Conservation (phyloP, 768 basidiomycete species). For the Sporobolomyces pararoseus region DNA sequence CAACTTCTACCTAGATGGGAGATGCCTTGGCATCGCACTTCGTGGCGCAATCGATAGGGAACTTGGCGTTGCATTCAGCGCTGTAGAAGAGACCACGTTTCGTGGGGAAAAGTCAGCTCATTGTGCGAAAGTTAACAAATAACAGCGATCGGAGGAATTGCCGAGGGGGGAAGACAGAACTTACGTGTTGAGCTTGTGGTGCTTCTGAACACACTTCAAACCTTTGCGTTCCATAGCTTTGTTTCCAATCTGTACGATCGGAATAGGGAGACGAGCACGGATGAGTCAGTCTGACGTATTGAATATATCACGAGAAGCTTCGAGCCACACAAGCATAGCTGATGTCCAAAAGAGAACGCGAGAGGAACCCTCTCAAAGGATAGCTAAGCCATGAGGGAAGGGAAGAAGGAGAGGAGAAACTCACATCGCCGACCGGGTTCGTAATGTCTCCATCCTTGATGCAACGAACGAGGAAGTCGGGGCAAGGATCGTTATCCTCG, state of each 20-base stretch:
- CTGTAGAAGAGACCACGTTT: too few relatives aligned
- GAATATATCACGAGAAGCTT: too few relatives aligned
- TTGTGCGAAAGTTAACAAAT: too few relatives aligned
- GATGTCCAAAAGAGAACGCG: too few relatives aligned
- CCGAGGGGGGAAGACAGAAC: not conserved
- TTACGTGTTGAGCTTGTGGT: conserved; percentile 20
- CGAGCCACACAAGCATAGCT: too few relatives aligned
- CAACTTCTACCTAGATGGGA: conserved; percentile 13
- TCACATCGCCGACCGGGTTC: conserved; percentile 32
- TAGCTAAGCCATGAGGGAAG: too few relatives aligned
- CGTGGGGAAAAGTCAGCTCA: too few relatives aligned
- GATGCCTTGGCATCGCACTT: conserved; percentile 22
- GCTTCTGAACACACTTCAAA: conserved; percentile 22
- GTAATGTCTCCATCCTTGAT: conserved; percentile 26
- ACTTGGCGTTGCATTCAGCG: conserved; percentile 35
- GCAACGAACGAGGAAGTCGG: conserved; percentile 29
- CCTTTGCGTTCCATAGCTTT: conserved; percentile 22
- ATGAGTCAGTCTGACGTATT: too few relatives aligned
- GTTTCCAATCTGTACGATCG: conserved; percentile 33
- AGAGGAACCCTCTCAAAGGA: too few relatives aligned
- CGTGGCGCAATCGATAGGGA: conserved; percentile 26
- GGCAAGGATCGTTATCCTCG: conserved; percentile 35
- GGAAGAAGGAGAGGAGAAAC: not conserved
- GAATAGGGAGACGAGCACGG: too few relatives aligned
- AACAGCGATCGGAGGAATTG: too few relatives aligned